These are phyloP conservation scores for Ustilago crameri DNA, from an alignment of 1,284 basidiomycete genomes.

Conservation along the genomic window DNA sequence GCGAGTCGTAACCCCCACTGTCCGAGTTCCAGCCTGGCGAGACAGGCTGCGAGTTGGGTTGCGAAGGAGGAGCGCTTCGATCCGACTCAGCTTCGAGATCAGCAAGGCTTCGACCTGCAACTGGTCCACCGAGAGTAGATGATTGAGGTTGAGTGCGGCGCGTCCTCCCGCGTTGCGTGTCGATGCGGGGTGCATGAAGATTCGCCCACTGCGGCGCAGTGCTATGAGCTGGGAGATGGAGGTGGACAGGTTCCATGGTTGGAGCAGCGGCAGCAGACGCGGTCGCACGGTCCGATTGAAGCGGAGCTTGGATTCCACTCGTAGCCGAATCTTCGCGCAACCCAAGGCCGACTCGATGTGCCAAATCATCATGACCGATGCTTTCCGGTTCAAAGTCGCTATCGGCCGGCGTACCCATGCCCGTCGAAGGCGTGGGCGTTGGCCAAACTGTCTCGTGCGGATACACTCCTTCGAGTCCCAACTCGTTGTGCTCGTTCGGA, in stretches of 20 bases:
- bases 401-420: conserved; percentile 33
- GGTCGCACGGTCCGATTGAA: background rate
- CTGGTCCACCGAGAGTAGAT: conserved; percentile 2
- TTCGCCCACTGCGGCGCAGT: conserved; percentile 5
- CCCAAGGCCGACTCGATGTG: conserved; percentile 24
- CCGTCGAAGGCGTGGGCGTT: conserved; percentile 43
- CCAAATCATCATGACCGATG: conserved; percentile 20
- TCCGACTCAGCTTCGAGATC: conserved; percentile 41
- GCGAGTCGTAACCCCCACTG: conserved; percentile 15
- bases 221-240: conserved; percentile 20
- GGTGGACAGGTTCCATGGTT: conserved; percentile 27
- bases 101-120: conserved; percentile 27
- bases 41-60: conserved; percentile 21
- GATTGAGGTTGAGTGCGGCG: background rate
- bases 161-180: conserved; percentile 1
- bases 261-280: background rate
- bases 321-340: conserved; percentile 4
- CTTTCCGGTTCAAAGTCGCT: conserved; percentile 18
- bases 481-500: conserved; percentile 29
- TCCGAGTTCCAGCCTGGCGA: conserved; percentile 22
- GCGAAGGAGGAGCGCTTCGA: conserved; percentile 20
- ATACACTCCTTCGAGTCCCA: conserved; percentile 45
- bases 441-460: conserved; percentile 48
- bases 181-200: conserved; percentile 1
- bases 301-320: background rate